phyloP scores from a whole-genome alignment of 2,329 filamentous ascomycete species.

The Trichoderma koningiopsis region DNA sequence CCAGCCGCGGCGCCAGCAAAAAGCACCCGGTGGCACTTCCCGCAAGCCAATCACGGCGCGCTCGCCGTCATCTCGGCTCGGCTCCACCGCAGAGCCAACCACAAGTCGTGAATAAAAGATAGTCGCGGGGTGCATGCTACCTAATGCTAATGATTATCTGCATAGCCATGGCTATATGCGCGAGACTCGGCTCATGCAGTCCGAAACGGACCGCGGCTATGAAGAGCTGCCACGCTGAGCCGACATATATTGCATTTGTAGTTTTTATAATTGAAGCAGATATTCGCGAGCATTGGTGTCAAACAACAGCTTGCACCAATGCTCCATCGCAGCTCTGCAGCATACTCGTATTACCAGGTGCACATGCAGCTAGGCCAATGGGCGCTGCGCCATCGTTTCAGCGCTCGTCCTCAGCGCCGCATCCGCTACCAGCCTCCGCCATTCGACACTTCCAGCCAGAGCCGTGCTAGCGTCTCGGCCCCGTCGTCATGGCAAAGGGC shows the following conservation, averaged over 20 bases:
- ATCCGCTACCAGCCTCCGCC: conserved; percentile 5
- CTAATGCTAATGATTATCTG: conserved; percentile 4
- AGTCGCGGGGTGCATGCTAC: conserved; percentile 11
- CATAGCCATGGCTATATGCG: conserved; percentile 22
- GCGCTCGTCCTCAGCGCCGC: background rate
- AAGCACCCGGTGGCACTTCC: background rate
- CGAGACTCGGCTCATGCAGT: conserved; percentile 21
- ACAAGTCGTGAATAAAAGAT: conserved; percentile 6
- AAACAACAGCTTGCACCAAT: background rate
- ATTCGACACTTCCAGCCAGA: background rate
- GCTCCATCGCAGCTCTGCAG: background rate
- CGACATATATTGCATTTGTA: background rate
- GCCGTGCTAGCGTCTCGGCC: background rate
- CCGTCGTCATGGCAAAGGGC: conserved; percentile 10
- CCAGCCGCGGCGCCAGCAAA: background rate
- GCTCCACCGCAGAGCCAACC: background rate
- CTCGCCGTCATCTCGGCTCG: background rate
- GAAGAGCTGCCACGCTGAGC: background rate
- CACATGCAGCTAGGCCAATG: background rate
- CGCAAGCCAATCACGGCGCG: background rate
- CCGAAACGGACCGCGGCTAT: conserved; percentile 5
- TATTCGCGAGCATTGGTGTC: background rate
- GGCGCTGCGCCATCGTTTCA: background rate
- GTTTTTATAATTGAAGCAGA: background rate
- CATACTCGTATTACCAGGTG: background rate